These are phyloP conservation scores for Ophiostoma triangulosporum DNA, from an alignment of 2,329 filamentous ascomycete species.

Conservation along the genomic window DNA sequence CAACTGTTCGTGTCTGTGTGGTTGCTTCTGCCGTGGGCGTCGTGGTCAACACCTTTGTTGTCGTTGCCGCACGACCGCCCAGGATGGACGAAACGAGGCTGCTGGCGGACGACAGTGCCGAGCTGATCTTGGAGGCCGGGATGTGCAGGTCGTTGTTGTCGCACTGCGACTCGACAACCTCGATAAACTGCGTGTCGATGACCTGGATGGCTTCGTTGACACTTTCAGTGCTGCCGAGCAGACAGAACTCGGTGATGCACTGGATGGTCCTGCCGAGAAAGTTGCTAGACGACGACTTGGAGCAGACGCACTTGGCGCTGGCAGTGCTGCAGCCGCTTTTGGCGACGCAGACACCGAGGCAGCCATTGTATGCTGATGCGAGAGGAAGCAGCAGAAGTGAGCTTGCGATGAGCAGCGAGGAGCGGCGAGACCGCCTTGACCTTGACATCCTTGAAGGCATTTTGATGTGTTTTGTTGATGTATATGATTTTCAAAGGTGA, in stretches of 20 bases:
- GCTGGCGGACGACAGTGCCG: slow-evolving; percentile 10
- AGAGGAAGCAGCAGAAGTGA: not conserved
- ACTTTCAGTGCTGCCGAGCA: slow-evolving; percentile 1
- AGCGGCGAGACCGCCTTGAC: not conserved
- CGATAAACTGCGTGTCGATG: slow-evolving; percentile 7
- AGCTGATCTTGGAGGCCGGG: slow-evolving; percentile 3
- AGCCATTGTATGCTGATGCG: slow-evolving; percentile 7
- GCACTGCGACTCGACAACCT: slow-evolving; percentile 10
- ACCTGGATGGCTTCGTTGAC: slow-evolving; percentile 3
- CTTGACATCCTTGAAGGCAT: too few relatives aligned
- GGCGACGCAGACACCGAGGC: slow-evolving; percentile 11
- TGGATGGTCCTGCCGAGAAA: slow-evolving; percentile 12
- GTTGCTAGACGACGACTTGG: not conserved
- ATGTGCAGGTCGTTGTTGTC: slow-evolving; percentile 2
- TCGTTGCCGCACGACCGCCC: not conserved
- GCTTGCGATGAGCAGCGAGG: not conserved
- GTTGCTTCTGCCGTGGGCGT: not conserved
- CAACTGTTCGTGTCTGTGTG: not conserved
- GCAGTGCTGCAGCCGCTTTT: slow-evolving; percentile 10
- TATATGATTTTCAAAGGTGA: too few relatives aligned
- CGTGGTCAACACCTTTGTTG: not conserved
- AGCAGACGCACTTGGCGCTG: slow-evolving; percentile 12
- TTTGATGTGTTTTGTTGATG: not conserved
- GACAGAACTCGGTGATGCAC: slow-evolving; percentile 12
- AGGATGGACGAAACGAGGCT: slow-evolving; percentile 6